phyloP scores from a whole-genome alignment of 108 stramenopile genomes.

The Cyclotella sp. region DNA sequence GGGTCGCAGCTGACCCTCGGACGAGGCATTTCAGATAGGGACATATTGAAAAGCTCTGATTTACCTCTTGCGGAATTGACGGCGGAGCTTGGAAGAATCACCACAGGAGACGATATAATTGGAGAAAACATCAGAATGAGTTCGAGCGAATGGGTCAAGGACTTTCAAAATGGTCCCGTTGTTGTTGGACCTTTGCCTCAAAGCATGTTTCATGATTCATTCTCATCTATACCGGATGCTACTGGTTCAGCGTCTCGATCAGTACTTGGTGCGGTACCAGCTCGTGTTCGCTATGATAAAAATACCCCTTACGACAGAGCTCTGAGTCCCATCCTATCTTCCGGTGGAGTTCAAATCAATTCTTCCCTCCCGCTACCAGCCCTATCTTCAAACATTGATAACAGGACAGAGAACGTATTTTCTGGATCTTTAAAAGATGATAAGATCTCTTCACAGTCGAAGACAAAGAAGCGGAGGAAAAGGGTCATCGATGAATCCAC shows the following conservation, averaged over 20 bases:
- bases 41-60: no score
- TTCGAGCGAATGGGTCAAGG: constrained; percentile 41
- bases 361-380: not conserved
- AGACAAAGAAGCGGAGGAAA: constrained; percentile 27
- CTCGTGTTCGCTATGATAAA: no score
- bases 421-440: not conserved
- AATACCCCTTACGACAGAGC: no score
- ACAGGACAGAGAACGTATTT: no score
- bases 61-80: constrained; percentile 9
- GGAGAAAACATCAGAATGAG: constrained; percentile 19
- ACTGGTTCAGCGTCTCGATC: not conserved
- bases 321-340: not conserved
- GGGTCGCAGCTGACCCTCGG: no score
- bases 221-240: not conserved
- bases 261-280: not conserved
- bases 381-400: not conserved
- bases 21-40: no score
- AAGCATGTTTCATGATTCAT: not conserved
- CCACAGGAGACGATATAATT: constrained; percentile 30
- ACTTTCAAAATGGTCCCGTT: constrained; percentile 10
- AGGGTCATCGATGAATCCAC: constrained; percentile 25
- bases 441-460: constrained; percentile 1
- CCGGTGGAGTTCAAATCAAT: not conserved
- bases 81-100: constrained; percentile 24
- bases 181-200: constrained; percentile 7